Evolutionary conservation across 23 red algal genomes (phyloP).

Genomic region (Agarophyton chilense): DNA sequence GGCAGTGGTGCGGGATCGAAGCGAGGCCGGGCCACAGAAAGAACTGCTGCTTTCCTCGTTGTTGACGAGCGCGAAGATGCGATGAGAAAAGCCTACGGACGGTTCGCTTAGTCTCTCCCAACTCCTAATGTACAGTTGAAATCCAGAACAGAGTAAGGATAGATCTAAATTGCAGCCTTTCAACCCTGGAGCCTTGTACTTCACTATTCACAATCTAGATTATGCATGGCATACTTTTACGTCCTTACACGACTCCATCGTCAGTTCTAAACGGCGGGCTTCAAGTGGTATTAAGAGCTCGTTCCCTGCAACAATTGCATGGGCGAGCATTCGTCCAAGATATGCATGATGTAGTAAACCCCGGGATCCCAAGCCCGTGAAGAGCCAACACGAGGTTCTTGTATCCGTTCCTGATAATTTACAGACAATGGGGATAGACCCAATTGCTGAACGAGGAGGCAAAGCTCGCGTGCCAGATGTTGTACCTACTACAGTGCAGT

Average conservation of each 20-base stretch:
- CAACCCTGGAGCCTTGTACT: not conserved
- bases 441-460: slow-evolving; percentile 38
- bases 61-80: not conserved
- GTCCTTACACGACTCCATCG: not conserved
- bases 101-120: not conserved
- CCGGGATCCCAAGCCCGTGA: slow-evolving; percentile 58
- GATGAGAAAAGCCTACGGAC: not conserved
- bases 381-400: slow-evolving; percentile 47
- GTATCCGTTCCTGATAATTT: not conserved
- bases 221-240: not conserved
- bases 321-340: slow-evolving; percentile 56
- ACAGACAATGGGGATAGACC: slow-evolving; percentile 68
- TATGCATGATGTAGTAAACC: slow-evolving; percentile 78
- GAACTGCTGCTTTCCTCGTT: not conserved
- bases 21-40: not conserved
- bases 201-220: not conserved
- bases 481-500: not conserved
- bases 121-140: not conserved
- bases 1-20: not conserved
- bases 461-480: slow-evolving; percentile 56
- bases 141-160: not conserved
- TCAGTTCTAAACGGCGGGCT: slow-evolving; percentile 23
- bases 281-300: slow-evolving; percentile 53
- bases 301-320: slow-evolving; percentile 62
- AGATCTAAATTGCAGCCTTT: not conserved